Base-by-base conservation (phyloP, 176 grass and related monocot species). In the Hordeum marinum region DNA sequence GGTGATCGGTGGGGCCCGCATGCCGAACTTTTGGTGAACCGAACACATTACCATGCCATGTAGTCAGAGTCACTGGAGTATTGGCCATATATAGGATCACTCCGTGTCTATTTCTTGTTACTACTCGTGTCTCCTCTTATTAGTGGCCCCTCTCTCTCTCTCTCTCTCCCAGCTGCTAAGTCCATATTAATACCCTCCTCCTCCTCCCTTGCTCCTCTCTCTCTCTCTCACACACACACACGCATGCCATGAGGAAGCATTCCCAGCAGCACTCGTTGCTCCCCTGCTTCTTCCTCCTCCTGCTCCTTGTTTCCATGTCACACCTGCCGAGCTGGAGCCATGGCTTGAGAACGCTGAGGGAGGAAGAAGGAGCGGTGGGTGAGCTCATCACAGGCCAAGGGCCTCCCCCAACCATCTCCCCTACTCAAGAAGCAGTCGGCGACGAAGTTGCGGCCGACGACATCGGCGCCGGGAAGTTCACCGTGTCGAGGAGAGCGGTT, bases 131-230 rank as follows among this genome's bases (percentile, higher is more conserved):
- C 54, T 77, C 8, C 61, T 46, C 23, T 24, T 42, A 20, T 55
- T 55, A 55, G 7, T 21, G 7, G 52, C 52, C 34, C 42, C 72
- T 46, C 46, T 50, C 46, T 13, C 34, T 55, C 72, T 46, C 46
- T 50, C 46, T 13, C 46, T 50, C 46, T 13, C 42, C 48, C 84
- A 23, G 18, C 46, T 34, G 42, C 74, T 80, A 75, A 76, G 52
- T 80, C 80, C 54, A 25, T 94, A 92, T 92, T 94, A 92, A 92
- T 92, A 92, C 78, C 85, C 84, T 87, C 80, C 57, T 15, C 50
- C 39, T 79, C 62, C 15, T 83, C 71, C 63, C 60, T 6, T 70
- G 67, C 80, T 10, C 81, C 35, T n/a, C 60, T 79, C 84, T 29
- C 70, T 7, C 29, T 20, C 45, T 40, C 81, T 9, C 4, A n/a